phyloP scores from a whole-genome alignment of 202 grass and related monocot genomes.

The Digitaria exilis region DNA sequence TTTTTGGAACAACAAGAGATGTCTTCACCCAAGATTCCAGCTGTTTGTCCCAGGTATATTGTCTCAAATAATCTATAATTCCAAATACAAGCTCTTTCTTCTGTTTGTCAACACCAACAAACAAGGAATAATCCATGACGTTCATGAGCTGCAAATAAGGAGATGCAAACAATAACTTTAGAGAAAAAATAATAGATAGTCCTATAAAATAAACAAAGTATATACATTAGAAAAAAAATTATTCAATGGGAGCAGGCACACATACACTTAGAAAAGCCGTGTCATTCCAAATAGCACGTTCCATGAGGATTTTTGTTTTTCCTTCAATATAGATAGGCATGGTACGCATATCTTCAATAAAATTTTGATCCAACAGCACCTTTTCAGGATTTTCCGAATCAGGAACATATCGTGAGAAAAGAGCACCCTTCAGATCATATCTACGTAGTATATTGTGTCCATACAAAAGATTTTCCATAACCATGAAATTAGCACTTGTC shows the following conservation, averaged over 20 bases:
- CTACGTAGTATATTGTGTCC: slow-evolving; percentile 69
- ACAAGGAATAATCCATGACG: slow-evolving; percentile 93
- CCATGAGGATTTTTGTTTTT: slow-evolving; percentile 72
- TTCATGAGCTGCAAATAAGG: slow-evolving; percentile 70
- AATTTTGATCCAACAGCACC: slow-evolving; percentile 94
- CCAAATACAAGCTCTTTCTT: slow-evolving; percentile 83
- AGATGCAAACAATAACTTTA: slow-evolving; percentile 24
- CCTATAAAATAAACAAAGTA: not conserved
- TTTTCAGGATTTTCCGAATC: slow-evolving; percentile 57
- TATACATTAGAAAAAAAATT: slow-evolving; percentile 1
- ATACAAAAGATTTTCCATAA: slow-evolving; percentile 98
- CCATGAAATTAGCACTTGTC: slow-evolving; percentile 76
- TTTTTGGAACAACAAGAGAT: slow-evolving; percentile 84
- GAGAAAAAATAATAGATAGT: slow-evolving; percentile 3
- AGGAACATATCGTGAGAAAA: slow-evolving; percentile 68
- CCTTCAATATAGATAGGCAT: slow-evolving; percentile 84
- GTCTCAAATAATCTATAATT: slow-evolving; percentile 97
- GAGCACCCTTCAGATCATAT: slow-evolving; percentile 97
- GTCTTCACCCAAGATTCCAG: slow-evolving; percentile 94
- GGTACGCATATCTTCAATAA: slow-evolving; percentile 88
- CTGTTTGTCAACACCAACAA: slow-evolving; percentile 88
- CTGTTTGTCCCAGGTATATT: slow-evolving; percentile 98
- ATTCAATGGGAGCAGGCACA: slow-evolving; percentile 33
- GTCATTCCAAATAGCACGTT: slow-evolving; percentile 96
- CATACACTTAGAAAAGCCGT: slow-evolving; percentile 91